Evolutionary conservation across 495 filamentous ascomycete genomes (phyloP).

Genomic region (Penicillium argentinense): DNA sequence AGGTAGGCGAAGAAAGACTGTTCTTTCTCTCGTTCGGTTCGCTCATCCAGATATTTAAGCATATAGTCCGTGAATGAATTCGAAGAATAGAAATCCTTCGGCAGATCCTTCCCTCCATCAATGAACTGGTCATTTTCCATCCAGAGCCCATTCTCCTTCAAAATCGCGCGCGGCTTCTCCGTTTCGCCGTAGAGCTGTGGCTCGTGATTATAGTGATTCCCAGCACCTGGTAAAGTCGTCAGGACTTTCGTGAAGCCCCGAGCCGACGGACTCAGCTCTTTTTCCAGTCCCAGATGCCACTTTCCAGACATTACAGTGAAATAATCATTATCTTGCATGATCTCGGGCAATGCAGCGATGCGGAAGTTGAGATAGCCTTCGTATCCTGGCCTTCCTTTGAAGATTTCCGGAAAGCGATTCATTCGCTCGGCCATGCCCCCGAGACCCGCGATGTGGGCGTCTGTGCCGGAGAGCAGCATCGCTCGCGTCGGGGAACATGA

Average conservation of each 20-base stretch:
- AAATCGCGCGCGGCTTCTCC: background rate
- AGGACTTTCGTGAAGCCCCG: conserved; percentile 21
- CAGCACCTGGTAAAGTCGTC: conserved; percentile 36
- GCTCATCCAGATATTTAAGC: conserved; percentile 38
- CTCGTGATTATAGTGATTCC: conserved; percentile 52
- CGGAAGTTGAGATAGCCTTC: conserved; percentile 56
- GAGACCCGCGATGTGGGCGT: conserved; percentile 41
- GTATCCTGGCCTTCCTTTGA: conserved; percentile 46
- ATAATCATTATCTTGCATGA: conserved; percentile 52
- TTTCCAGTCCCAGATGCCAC: conserved; percentile 25
- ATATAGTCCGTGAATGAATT: conserved; percentile 39
- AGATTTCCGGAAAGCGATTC: conserved; percentile 8
- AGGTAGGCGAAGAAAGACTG: conserved; percentile 43
- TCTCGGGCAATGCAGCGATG: conserved; percentile 51
- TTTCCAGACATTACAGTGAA: conserved; percentile 54
- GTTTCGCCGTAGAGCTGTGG: conserved; percentile 28
- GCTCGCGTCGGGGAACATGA: conserved; percentile 36
- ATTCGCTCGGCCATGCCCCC: conserved; percentile 29
- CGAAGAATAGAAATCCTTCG: conserved; percentile 39
- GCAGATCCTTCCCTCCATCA: conserved; percentile 29
- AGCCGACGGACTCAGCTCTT: background rate
- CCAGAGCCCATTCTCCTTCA: conserved; percentile 9
- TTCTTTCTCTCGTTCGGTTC: conserved; percentile 35
- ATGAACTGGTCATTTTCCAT: background rate
- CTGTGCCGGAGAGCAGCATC: conserved; percentile 53